Percentiles rank a stretch among this genome's conserved stretches.
Conservation (phyloP, 331 rosid genomes). For the Rhamnella rubrinervis region DNA sequence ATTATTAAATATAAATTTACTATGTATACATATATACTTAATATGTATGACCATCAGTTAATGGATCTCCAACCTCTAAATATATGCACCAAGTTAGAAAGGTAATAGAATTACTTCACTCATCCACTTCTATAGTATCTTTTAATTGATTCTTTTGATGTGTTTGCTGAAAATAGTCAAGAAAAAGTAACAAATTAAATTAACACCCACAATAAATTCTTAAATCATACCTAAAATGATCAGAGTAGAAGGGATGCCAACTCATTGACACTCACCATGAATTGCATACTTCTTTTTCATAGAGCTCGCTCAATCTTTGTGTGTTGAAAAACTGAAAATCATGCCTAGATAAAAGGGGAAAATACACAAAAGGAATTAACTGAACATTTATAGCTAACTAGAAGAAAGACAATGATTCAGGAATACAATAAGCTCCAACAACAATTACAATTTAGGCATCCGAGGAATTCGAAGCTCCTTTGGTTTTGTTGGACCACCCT, state of each 20-base stretch:
- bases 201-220: neutral
- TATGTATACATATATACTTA: no score
- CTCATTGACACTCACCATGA: slow-evolving; percentile 57
- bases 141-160: slow-evolving; percentile 97
- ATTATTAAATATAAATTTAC: no score
- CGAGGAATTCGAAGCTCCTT: slow-evolving; percentile 98
- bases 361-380: neutral
- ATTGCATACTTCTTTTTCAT: no score
- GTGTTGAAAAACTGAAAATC: no score
- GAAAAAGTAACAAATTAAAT: slow-evolving; percentile 14
- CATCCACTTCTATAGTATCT: slow-evolving; percentile 93
- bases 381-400: neutral
- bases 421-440: slow-evolving; percentile 7
- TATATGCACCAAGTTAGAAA: slow-evolving; percentile 23
- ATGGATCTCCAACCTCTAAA: slow-evolving; percentile 86
- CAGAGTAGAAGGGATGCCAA: neutral
- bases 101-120: slow-evolving; percentile 18
- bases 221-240: neutral
- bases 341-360: slow-evolving; percentile 51
- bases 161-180: slow-evolving; percentile 60
- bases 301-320: no score
- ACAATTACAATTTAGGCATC: slow-evolving; percentile 90
- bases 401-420: slow-evolving; percentile 1
- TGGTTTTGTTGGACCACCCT: slow-evolving; percentile 88
- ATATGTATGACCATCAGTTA: no score